Conservation (phyloP, 176 grass and related monocot species). For the Pharus latifolius region DNA sequence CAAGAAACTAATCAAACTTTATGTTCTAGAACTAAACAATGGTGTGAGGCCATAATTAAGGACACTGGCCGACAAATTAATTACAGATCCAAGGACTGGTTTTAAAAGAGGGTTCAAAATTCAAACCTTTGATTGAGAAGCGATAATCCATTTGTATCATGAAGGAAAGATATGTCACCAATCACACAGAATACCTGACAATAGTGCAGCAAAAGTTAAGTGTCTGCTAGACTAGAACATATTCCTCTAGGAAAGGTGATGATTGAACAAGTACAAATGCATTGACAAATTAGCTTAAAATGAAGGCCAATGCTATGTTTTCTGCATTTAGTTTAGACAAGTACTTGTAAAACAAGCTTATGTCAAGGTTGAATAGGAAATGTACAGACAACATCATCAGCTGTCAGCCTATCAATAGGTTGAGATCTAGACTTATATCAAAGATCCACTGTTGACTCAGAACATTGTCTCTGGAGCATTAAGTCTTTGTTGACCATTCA, state of each 20-base stretch:
- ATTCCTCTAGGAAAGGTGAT: not conserved
- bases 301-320: not conserved
- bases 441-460: not conserved
- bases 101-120: constrained; percentile 8
- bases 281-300: not conserved
- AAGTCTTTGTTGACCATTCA: not conserved
- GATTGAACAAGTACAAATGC: not conserved
- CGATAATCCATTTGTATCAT: constrained; percentile 90
- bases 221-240: not conserved
- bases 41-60: too few relatives aligned
- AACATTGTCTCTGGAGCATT: not conserved
- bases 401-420: constrained; percentile 8
- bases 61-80: not conserved
- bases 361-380: not conserved
- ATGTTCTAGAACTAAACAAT: too few relatives aligned
- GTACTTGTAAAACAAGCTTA: not conserved
- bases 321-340: not conserved
- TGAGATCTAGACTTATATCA: not conserved
- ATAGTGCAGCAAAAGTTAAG: constrained; percentile 14
- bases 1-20: too few relatives aligned
- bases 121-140: constrained; percentile 81
- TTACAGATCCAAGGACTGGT: not conserved
- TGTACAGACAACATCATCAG: constrained; percentile 4
- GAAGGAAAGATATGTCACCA: constrained; percentile 97
- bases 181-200: constrained; percentile 74